Base-by-base conservation (phyloP, 495 filamentous ascomycete species). In the Aspergillus egyptiacus region DNA sequence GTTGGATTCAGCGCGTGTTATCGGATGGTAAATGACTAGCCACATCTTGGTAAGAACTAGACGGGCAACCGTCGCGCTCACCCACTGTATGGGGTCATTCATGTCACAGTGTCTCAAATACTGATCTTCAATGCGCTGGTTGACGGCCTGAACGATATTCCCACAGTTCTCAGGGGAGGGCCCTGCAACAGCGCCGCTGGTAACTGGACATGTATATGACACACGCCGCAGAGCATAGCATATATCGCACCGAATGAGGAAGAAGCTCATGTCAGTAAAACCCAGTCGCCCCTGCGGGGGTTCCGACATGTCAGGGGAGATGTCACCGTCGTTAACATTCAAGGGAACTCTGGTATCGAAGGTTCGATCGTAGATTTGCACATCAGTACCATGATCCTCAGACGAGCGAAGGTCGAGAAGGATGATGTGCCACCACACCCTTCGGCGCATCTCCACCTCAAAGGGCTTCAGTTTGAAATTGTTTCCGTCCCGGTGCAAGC, bases 361-460 rank as follows among this genome's bases (percentile, higher is more conserved):
- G 28, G 79, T 73, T 42, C 67, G 64, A 36, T 86, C 82, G 19
- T 80, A 62, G 14, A 95, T 84, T 11, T 78, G 81, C 7, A 86
- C 77, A 51, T 94, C 87, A 24, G 83, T 86, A 0, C 89, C 91
- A 60, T 91, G 85, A 50, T 93, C 89, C 58, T 95, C 89, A 8
- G 85, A 81, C 0, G 88, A 82, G 14, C 87, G 76, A 2, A 82
- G 68, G 62, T 96, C 90, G 36, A 95, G 61, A 15, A 90, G 69
- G 58, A 80, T 84, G 7, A 95, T 76, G 36, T 86, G 80, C 83
- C 88, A 91, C 83, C 89, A 96, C 4, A 95, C 60, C 1, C 90
- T 77, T 40, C 90, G 77, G 42, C 90, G 78, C 79, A 93, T 87
- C 61, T 96, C 90, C 0, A 82, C 80, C 38, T 95, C 86, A 54